Evolutionary conservation across 2,329 filamentous ascomycete species (phyloP).

Genomic region (Calonectria honghensis): DNA sequence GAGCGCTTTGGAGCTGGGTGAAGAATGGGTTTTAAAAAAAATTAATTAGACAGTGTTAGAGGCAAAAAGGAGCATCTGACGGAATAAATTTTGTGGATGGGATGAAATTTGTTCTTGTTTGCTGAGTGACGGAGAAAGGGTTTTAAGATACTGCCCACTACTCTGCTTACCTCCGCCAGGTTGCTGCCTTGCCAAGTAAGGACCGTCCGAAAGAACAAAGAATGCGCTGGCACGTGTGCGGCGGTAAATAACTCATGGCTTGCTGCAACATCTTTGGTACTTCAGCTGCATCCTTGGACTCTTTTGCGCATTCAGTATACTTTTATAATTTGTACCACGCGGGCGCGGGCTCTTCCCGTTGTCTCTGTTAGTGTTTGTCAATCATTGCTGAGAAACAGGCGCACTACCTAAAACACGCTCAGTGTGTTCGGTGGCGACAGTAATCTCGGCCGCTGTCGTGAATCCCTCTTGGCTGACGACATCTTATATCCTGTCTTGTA

Average conservation of each 20-base stretch:
- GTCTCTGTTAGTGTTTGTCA: neutral
- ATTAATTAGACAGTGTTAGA: neutral
- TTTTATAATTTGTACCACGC: constrained; percentile 2
- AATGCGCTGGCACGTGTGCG: constrained; percentile 17
- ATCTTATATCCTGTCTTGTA: constrained; percentile 11
- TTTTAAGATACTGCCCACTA: constrained; percentile 6
- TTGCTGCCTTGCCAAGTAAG: constrained; percentile 15
- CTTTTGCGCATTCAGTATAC: neutral
- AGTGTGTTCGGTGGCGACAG: too few species aligned
- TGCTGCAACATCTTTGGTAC: neutral
- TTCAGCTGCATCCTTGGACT: neutral
- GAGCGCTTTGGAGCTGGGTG: neutral
- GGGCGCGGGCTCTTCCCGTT: neutral
- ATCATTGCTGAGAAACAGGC: constrained; percentile 1
- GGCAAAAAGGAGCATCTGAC: neutral
- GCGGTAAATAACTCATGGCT: neutral
- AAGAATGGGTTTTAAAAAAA: neutral
- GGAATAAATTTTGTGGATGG: constrained; percentile 14
- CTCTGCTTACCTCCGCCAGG: neutral
- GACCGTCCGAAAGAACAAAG: neutral
- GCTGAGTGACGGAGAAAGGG: constrained; percentile 2
- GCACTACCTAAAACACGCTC: too few species aligned
- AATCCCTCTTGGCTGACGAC: constrained; percentile 10
- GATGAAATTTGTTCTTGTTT: constrained; percentile 20
- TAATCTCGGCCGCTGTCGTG: neutral